Conservation (phyloP, 768 basidiomycete species). For the Tricholoma hemisulphureum region DNA sequence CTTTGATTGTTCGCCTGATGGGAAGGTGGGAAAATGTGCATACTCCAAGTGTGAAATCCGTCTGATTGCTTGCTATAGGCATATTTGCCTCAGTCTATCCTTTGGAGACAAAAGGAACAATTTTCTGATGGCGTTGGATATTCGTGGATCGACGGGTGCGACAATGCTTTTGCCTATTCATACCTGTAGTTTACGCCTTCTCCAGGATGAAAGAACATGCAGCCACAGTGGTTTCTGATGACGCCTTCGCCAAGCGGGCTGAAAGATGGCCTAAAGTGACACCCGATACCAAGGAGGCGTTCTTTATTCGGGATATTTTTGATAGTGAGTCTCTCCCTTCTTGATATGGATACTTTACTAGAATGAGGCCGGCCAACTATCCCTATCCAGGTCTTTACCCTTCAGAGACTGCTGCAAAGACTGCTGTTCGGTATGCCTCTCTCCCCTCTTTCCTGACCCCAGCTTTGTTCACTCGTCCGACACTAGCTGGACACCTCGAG, state of each 20-base stretch:
- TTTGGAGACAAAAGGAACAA: constrained; percentile 99
- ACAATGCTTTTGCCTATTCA: not conserved
- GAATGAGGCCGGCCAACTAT: constrained; percentile 8
- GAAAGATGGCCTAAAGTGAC: constrained; percentile 77
- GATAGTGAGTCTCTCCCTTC: constrained; percentile 50
- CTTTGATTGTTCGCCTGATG: constrained; percentile 82
- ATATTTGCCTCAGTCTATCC: constrained; percentile 89
- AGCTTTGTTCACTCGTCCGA: constrained; percentile 11
- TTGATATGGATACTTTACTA: constrained; percentile 8
- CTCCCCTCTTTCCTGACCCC: constrained; percentile 2
- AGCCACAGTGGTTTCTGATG: constrained; percentile 72
- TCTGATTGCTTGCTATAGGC: constrained; percentile 45
- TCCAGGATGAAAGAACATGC: constrained; percentile 88
- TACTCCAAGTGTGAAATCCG: not conserved
- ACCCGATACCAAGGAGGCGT: constrained; percentile 97
- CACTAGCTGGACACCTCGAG: constrained; percentile 85
- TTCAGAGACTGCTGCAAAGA: constrained; percentile 78
- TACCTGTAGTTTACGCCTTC: not conserved
- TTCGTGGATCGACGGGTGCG: constrained; percentile 96
- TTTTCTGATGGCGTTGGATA: constrained; percentile 99
- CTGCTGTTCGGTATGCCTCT: constrained; percentile 77
- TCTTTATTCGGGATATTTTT: constrained; percentile 89
- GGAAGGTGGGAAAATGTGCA: constrained; percentile 49
- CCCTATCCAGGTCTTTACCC: constrained; percentile 81
- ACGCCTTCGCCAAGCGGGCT: constrained; percentile 65